Conservation (phyloP, 2,329 filamentous ascomycete genomes). For the Botryotinia narcissicola region DNA sequence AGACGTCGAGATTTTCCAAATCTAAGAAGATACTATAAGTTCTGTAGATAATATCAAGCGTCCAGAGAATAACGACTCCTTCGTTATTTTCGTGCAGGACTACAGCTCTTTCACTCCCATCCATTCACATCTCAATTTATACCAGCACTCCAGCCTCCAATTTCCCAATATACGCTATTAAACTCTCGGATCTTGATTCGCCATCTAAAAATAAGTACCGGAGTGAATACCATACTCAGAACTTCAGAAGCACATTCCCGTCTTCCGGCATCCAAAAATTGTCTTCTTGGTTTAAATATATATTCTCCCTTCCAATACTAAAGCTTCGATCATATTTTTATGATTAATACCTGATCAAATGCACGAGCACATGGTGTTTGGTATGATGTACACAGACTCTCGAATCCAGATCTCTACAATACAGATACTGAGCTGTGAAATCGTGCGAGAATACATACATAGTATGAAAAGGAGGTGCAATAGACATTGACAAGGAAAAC, state of each 20-base stretch:
- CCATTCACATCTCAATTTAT: background rate
- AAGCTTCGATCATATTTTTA: background rate
- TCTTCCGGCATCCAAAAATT: background rate
- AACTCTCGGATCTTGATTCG: background rate
- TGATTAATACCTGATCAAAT: too few species aligned
- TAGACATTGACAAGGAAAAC: background rate
- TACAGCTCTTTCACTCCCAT: background rate
- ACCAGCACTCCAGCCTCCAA: background rate
- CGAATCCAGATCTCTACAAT: background rate
- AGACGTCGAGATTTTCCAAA: too few species aligned
- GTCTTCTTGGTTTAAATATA: background rate
- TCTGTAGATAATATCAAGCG: too few species aligned
- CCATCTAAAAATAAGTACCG: background rate
- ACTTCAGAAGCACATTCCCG: background rate
- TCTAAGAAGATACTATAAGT: too few species aligned
- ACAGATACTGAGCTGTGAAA: background rate
- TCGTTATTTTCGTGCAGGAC: background rate
- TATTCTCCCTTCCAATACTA: background rate
- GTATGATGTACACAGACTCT: background rate
- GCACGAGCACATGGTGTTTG: background rate
- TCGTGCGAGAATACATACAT: background rate
- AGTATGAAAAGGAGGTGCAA: background rate
- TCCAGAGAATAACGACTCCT: too few species aligned
- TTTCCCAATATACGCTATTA: background rate
- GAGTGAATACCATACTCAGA: background rate